Base-by-base conservation (phyloP, 1,139 yeast species). In the Trichomonascaceae sp. region DNA sequence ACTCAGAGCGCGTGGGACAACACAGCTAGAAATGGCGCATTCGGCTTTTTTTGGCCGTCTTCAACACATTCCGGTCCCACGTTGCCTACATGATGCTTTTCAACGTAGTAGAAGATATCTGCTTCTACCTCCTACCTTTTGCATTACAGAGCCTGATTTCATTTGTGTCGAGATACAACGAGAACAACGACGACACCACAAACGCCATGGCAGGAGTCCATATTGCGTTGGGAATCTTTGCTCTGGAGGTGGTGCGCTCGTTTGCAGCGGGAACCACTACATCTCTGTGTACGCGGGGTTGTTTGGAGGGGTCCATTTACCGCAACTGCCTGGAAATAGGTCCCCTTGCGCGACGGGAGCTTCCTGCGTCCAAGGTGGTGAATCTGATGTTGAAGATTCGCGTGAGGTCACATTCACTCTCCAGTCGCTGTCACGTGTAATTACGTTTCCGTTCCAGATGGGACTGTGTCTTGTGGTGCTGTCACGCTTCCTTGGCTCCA, bases 311-410 rank as follows among this genome's bases (percentile, higher is more conserved):
- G 1, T 65, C 78, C 13, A 70, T 87, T 36, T 85, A 84, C 54
- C 67, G 75, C 47, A 89, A 89, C 54, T 68, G 96, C 0, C 60
- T 89, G 42, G 71, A 68, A 4, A 65, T 89, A 39, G 80, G 94
- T 1, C 78, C 75, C 47, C 93, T 82, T 46, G 74, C 92, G 1
- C 75, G 81, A 36, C 77, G 73, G 41, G 64, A 70, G 36, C 74
- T 81, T 34, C 73, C 81, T 25, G 81, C 94, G 8, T 96, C 97
- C 50, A 96, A 87, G 53, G 84, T 89, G 50, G 97, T 89, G 39
- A 89, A 87, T 51, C 66, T 87, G 25, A 46, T 51, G 52, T 52
- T 2, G 49, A 50, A 29, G 98, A 89, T 61, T 77, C 87, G 5
- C 93, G 80, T 74, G 31, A 79, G 69, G 42, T 65, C 62, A 17